phyloP scores from a whole-genome alignment of 768 basidiomycete species.

The Cytidiella melzeri region DNA sequence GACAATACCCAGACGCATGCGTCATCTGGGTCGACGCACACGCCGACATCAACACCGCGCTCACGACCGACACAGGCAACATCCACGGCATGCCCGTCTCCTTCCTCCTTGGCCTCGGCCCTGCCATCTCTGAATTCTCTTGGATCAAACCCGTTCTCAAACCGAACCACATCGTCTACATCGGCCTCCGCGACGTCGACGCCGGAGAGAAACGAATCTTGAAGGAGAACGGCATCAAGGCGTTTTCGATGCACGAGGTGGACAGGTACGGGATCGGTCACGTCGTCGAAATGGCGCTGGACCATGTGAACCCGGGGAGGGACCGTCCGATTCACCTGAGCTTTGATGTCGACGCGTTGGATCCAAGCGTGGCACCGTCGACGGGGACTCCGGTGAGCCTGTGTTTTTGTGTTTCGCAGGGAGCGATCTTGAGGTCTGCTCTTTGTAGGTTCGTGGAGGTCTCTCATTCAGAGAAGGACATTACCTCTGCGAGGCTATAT shows the following conservation, averaged over 20 bases:
- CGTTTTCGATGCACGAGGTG: conserved; percentile 60
- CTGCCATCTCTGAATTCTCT: conserved; percentile 36
- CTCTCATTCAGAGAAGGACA: conserved; percentile 98
- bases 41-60: conserved; percentile 92
- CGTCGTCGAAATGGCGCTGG: conserved; percentile 94
- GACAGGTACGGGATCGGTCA: conserved; percentile 85
- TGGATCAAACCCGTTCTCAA: conserved; percentile 65
- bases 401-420: neutral
- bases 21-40: conserved; percentile 98
- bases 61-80: conserved; percentile 83
- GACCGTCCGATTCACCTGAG: conserved; percentile 88
- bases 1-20: conserved; percentile 71
- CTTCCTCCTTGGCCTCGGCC: conserved; percentile 63
- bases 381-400: conserved; percentile 80
- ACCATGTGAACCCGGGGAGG: conserved; percentile 84
- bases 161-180: conserved; percentile 84
- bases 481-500: conserved; percentile 90
- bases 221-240: conserved; percentile 73
- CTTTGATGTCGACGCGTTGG: conserved; percentile 94
- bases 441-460: conserved; percentile 76
- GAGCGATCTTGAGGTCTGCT: neutral
- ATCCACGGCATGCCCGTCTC: conserved; percentile 98
- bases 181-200: conserved; percentile 93
- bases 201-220: conserved; percentile 83
- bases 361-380: conserved; percentile 91